Percentiles rank a stretch among this genome's conserved stretches.
Evolutionary conservation across 1,284 basidiomycete genomes (phyloP).

Genomic region (Anthracocystis setariae): DNA sequence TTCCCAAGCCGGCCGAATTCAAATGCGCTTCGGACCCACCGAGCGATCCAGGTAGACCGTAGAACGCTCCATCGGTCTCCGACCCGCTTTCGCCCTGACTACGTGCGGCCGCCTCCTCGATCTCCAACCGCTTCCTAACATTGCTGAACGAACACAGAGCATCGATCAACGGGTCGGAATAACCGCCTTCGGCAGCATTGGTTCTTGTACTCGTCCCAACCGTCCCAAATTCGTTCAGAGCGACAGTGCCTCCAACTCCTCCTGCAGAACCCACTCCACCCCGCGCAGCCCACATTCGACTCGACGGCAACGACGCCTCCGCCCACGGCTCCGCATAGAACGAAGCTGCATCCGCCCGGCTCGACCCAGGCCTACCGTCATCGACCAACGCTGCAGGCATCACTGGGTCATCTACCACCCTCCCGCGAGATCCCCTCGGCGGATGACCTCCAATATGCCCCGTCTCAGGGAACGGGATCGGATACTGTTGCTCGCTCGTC

Average conservation of each 20-base stretch:
- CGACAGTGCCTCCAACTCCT: conserved; percentile 24
- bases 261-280: conserved; percentile 43
- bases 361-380: conserved; percentile 5
- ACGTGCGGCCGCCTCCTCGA: conserved; percentile 27
- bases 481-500: conserved; percentile 22
- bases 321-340: conserved; percentile 40
- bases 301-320: conserved; percentile 7
- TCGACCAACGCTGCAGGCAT: conserved; percentile 28
- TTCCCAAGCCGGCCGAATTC: conserved; percentile 33
- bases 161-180: conserved; percentile 51
- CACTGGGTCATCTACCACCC: conserved; percentile 18
- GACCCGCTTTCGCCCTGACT: background rate
- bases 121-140: conserved; percentile 52
- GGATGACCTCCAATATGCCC: conserved; percentile 39
- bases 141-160: conserved; percentile 60
- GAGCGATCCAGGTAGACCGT: conserved; percentile 9
- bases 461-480: conserved; percentile 41
- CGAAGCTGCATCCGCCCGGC: conserved; percentile 4
- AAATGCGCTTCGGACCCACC: conserved; percentile 5
- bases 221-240: conserved; percentile 35
- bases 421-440: conserved; percentile 31
- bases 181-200: conserved; percentile 2
- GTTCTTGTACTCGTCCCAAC: conserved; percentile 29
- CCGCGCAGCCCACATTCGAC: conserved; percentile 13
- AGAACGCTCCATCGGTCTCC: conserved; percentile 8